Percentiles rank a stretch among this genome's conserved stretches.
phyloP scores from a whole-genome alignment of 1,284 basidiomycete genomes.

The Marasmius fiardii region DNA sequence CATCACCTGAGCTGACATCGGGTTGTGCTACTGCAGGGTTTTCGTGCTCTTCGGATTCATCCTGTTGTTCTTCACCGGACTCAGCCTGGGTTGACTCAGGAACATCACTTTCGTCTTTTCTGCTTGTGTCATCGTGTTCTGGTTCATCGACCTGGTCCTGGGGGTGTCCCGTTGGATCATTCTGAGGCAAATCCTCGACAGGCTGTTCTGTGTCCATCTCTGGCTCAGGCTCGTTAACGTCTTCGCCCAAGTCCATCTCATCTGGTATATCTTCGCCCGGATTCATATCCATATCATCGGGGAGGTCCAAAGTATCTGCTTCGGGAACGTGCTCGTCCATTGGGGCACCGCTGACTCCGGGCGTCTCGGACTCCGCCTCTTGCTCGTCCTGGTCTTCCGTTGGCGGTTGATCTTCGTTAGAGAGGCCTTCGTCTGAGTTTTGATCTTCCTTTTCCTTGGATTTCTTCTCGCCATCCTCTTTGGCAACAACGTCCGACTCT shows the following conservation, averaged over 20 bases:
- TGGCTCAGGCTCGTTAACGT: constrained; percentile 24
- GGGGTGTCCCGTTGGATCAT: constrained; percentile 15
- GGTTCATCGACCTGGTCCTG: constrained; percentile 19
- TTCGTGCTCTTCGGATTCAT: constrained; percentile 22
- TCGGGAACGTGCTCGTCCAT: constrained; percentile 74
- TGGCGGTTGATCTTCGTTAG: constrained; percentile 30
- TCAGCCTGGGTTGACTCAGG: constrained; percentile 17
- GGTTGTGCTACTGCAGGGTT: constrained; percentile 32
- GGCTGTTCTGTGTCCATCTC: constrained; percentile 30
- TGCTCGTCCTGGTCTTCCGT: constrained; percentile 26
- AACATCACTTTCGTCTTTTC: constrained; percentile 13
- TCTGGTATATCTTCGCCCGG: constrained; percentile 35
- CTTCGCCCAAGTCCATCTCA: constrained; percentile 4
- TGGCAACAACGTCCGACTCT: constrained; percentile 74
- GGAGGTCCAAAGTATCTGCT: constrained; percentile 78
- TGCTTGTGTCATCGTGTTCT: constrained; percentile 16
- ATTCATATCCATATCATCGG: constrained; percentile 78
- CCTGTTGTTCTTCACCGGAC: constrained; percentile 26
- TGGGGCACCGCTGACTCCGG: constrained; percentile 56
- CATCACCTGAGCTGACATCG: constrained; percentile 36
- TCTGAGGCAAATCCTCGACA: constrained; percentile 35
- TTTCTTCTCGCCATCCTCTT: constrained; percentile 52
- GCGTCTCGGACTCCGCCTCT: constrained; percentile 38
- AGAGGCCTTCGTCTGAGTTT: constrained; percentile 30
- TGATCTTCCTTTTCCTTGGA: constrained; percentile 33